Evolutionary conservation across 208 protist genomes (phyloP).

Genomic region (Wallacemonas sp.): DNA sequence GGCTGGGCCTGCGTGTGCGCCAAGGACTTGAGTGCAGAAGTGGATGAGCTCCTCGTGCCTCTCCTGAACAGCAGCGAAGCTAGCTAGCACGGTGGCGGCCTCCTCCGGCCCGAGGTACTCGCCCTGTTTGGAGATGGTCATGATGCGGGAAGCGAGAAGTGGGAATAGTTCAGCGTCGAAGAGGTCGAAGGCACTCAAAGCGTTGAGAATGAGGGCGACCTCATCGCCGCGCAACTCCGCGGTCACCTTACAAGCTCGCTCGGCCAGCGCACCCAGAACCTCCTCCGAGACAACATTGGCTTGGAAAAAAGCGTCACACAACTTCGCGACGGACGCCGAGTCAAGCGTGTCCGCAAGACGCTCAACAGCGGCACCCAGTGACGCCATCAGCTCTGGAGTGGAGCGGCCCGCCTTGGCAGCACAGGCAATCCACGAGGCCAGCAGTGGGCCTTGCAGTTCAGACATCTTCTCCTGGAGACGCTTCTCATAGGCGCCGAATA

Average conservation of each 20-base stretch:
- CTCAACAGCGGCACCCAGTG: conserved; percentile 58
- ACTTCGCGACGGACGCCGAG: conserved; percentile 71
- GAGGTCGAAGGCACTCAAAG: conserved; percentile 83
- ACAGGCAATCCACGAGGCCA: conserved; percentile 69
- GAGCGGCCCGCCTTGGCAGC: conserved; percentile 56
- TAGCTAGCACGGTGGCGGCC: conserved; percentile 69
- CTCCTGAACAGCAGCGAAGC: conserved; percentile 89
- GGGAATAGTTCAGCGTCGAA: conserved; percentile 91
- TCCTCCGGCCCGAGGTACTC: conserved; percentile 62
- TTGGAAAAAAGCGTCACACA: conserved; percentile 71
- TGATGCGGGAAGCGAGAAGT: conserved; percentile 75
- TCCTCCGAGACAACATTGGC: conserved; percentile 73
- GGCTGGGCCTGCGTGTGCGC: conserved; percentile 35
- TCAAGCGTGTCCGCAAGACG: conserved; percentile 69
- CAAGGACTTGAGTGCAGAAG: conserved; percentile 63
- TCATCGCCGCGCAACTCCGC: conserved; percentile 79
- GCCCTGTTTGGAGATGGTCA: conserved; percentile 54
- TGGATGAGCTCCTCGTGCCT: conserved; percentile 84
- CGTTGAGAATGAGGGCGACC: conserved; percentile 61
- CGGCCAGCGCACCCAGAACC: conserved; percentile 82
- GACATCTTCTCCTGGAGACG: conserved; percentile 50
- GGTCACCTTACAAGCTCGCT: conserved; percentile 81
- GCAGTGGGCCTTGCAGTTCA: conserved; percentile 62
- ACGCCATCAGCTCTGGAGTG: conserved; percentile 41
- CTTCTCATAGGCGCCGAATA: conserved; percentile 75